Conservation (phyloP, 345 rosid genomes). For the Ceriops tagal region DNA sequence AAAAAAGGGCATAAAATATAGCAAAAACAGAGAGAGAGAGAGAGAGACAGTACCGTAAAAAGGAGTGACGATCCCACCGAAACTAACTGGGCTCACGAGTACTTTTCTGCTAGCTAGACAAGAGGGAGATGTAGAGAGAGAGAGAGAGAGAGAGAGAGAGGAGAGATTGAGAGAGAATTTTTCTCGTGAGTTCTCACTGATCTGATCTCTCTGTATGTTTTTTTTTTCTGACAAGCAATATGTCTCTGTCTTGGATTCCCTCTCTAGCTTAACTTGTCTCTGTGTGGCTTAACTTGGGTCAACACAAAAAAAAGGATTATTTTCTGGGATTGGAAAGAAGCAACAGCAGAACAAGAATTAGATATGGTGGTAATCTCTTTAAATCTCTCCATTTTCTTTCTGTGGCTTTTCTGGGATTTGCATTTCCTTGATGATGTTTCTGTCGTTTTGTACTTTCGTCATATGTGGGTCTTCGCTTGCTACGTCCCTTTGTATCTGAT, state of each 20-base stretch:
- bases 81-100: background rate
- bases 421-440: background rate
- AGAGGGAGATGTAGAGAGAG: slow-evolving; percentile 2
- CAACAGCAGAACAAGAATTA: background rate
- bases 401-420: slow-evolving; percentile 12
- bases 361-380: background rate
- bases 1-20: too few relatives aligned
- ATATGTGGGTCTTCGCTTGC: background rate
- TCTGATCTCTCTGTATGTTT: slow-evolving; percentile 6
- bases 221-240: background rate
- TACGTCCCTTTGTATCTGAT: background rate
- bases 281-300: background rate
- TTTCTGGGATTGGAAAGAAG: slow-evolving; percentile 5
- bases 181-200: slow-evolving; percentile 3
- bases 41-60: slow-evolving; percentile 6
- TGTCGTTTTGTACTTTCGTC: background rate
- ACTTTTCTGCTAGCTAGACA: background rate
- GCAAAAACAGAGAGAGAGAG: background rate
- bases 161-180: background rate
- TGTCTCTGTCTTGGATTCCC: background rate
- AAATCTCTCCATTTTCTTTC: background rate
- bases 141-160: slow-evolving; percentile 9
- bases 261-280: background rate
- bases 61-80: slow-evolving; percentile 7
- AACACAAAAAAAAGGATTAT: background rate